These are phyloP conservation scores for Inonotus obliquus DNA, from an alignment of 1,284 basidiomycete species.

Conservation along the genomic window DNA sequence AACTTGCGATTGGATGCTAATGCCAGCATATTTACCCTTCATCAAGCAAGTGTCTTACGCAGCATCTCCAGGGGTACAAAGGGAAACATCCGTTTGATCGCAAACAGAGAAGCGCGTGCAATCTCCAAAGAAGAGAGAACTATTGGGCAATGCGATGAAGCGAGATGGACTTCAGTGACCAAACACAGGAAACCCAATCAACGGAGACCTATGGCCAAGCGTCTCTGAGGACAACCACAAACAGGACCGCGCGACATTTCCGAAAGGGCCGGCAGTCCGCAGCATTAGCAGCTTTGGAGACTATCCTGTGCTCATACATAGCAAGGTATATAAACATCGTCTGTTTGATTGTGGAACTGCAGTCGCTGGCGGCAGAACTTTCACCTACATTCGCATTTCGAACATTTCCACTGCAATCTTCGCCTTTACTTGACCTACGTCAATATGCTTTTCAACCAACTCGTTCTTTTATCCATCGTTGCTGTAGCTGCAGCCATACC, in stretches of 20 bases:
- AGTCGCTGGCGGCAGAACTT: not conserved
- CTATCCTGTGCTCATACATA: not conserved
- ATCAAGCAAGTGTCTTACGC: too few relatives aligned
- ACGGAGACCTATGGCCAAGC: not conserved
- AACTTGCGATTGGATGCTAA: too few relatives aligned
- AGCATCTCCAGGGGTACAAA: too few relatives aligned
- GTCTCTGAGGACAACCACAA: not conserved
- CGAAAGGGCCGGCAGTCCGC: not conserved
- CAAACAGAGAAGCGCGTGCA: too few relatives aligned
- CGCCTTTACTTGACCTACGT: not conserved
- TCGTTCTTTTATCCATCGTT: not conserved
- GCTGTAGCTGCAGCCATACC: not conserved
- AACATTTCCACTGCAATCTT: not conserved
- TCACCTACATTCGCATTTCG: not conserved
- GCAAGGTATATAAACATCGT: not conserved
- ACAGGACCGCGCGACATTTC: not conserved
- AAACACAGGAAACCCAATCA: not conserved
- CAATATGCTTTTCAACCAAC: slow-evolving; percentile 1
- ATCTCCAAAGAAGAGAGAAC: too few relatives aligned
- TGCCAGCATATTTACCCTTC: too few relatives aligned
- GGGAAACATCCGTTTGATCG: too few relatives aligned
- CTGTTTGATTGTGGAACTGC: not conserved
- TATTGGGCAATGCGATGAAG: too few relatives aligned
- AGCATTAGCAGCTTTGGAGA: not conserved
- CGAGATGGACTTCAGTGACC: not conserved